Evolutionary conservation across 352 stramenopile species (phyloP).

Genomic region (Stramenopiles sp.): DNA sequence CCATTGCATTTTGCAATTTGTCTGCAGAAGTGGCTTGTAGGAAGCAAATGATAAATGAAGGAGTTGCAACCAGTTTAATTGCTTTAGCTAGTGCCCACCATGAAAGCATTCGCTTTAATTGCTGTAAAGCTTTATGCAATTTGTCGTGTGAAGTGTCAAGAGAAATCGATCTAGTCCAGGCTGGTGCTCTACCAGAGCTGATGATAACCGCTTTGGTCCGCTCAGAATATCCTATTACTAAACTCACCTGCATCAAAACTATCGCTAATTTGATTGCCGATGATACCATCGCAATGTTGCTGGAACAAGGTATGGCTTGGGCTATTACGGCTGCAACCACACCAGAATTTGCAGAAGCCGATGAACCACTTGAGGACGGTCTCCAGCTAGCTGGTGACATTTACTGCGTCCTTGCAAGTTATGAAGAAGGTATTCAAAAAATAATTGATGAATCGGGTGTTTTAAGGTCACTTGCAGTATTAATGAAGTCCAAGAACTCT

Average conservation of each 20-base stretch:
- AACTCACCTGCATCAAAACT: constrained; percentile 9
- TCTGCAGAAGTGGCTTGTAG: background rate
- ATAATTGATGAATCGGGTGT: background rate
- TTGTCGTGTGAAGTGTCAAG: constrained; percentile 3
- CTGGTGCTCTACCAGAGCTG: background rate
- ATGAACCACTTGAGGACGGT: constrained; percentile 2
- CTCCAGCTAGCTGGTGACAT: background rate
- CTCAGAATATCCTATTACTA: constrained; percentile 7
- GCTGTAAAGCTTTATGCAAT: constrained; percentile 10
- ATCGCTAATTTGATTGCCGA: constrained; percentile 8
- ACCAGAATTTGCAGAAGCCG: background rate
- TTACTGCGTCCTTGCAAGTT: constrained; percentile 5
- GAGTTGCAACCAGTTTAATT: constrained; percentile 4
- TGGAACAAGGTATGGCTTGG: constrained; percentile 10
- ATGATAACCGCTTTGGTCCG: constrained; percentile 7
- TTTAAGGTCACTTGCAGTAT: constrained; percentile 1
- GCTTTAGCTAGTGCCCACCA: background rate
- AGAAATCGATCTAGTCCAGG: constrained; percentile 2
- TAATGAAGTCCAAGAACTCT: background rate
- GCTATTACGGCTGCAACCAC: background rate
- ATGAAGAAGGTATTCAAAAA: constrained; percentile 10
- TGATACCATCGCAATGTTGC: background rate
- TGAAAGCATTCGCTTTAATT: constrained; percentile 12
- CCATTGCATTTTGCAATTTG: constrained; percentile 1
- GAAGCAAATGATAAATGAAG: background rate